A percentile compares a stretch with the other conserved stretches of the same genome.
Evolutionary conservation across 2,329 filamentous ascomycete genomes (phyloP).

Genomic region (Pestalotiopsis fici): DNA sequence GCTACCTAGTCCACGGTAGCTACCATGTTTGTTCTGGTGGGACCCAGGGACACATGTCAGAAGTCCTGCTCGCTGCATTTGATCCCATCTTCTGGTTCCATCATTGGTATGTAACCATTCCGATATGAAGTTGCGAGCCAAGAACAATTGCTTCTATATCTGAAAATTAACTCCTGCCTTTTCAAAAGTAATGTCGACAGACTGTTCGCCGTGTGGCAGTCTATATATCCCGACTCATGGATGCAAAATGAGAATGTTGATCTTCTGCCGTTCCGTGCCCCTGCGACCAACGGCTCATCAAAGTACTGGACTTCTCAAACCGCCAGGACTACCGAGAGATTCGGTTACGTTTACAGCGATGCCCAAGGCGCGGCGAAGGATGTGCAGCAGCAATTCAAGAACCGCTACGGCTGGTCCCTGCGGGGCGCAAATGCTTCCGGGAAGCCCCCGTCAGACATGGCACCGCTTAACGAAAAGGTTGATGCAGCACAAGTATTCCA

Average conservation of each 20-base stretch:
- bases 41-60: conserved; percentile 23
- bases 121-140: too few species aligned
- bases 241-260: not conserved
- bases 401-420: not conserved
- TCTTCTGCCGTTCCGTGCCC: not conserved
- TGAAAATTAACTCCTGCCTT: not conserved
- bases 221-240: conserved; percentile 18
- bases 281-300: not conserved
- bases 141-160: too few species aligned
- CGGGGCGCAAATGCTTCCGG: not conserved
- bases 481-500: not conserved
- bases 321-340: not conserved
- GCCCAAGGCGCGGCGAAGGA: not conserved
- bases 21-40: conserved; percentile 18
- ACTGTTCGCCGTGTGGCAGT: conserved; percentile 27
- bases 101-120: conserved; percentile 3
- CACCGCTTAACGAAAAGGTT: not conserved
- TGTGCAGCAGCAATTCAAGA: not conserved
- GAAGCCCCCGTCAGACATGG: not conserved
- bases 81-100: conserved; percentile 28
- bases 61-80: conserved; percentile 23
- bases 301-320: not conserved
- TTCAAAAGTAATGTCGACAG: conserved; percentile 20
- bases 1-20: conserved; percentile 17
- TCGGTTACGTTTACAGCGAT: not conserved